Percentiles rank a stretch among this genome's conserved stretches.
Conservation (phyloP, 345 rosid genomes). For the Eucalyptus sideroxylon region DNA sequence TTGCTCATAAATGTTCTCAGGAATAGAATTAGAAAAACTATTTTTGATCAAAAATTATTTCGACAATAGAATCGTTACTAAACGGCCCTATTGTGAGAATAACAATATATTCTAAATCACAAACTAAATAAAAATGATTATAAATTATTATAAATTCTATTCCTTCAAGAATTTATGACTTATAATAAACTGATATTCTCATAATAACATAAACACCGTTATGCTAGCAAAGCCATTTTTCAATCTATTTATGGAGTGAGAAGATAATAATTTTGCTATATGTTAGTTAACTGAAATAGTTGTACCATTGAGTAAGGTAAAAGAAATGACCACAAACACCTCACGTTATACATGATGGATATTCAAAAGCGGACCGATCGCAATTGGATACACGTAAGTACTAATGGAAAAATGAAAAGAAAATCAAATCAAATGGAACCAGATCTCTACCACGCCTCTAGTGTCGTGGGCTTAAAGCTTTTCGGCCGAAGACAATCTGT, state of each 20-base stretch:
- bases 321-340: background rate
- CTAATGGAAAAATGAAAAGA: background rate
- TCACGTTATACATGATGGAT: background rate
- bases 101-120: too few relatives aligned
- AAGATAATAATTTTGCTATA: background rate
- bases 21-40: too few relatives aligned
- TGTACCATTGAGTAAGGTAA: background rate
- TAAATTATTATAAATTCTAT: rapidly evolving
- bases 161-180: too few relatives aligned
- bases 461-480: rapidly evolving
- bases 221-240: too few relatives aligned
- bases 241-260: background rate
- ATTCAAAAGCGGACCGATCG: background rate
- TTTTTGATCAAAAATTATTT: too few relatives aligned
- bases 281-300: background rate
- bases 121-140: too few relatives aligned
- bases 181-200: rapidly evolving
- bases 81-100: rapidly evolving
- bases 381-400: background rate
- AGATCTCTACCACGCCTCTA: background rate
- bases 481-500: background rate
- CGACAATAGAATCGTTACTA: too few relatives aligned
- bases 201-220: rapidly evolving
- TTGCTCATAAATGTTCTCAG: too few relatives aligned
- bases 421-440: background rate